Conservation (phyloP, 441 rosid genomes). For the Pelargonium myrrhifolium region DNA sequence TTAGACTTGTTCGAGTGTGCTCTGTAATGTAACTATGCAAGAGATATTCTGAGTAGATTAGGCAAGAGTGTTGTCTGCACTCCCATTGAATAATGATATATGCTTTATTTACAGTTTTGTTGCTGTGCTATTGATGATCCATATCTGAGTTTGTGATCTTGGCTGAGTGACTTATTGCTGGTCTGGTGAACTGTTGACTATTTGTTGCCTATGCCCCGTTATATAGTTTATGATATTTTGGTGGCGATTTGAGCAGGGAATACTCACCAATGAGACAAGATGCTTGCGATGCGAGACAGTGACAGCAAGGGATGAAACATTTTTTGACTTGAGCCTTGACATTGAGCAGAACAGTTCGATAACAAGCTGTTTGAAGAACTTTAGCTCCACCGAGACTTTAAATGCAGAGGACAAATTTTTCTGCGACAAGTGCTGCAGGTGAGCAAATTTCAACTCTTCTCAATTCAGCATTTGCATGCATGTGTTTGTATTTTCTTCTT, state of each 20-base stretch:
- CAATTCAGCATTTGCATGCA: constrained; percentile 2
- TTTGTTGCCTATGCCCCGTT: no score
- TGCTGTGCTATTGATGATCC: background rate
- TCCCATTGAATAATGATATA: background rate
- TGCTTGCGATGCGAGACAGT: constrained; percentile 89
- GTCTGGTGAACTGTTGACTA: background rate
- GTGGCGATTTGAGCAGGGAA: constrained; percentile 45
- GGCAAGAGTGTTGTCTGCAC: background rate
- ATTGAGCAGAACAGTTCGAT: constrained; percentile 93
- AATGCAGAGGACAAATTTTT: constrained; percentile 94
- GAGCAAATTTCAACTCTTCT: constrained; percentile 2
- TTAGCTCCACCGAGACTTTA: constrained; percentile 90
- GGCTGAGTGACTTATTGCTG: background rate
- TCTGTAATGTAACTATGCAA: background rate
- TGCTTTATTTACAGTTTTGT: background rate
- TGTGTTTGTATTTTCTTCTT: background rate
- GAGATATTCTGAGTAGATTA: background rate
- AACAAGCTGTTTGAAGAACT: constrained; percentile 92
- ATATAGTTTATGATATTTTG: no score
- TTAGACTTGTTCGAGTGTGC: background rate
- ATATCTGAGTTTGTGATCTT: background rate
- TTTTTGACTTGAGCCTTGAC: constrained; percentile 88
- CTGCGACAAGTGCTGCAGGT: constrained; percentile 99
- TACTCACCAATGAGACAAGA: constrained; percentile 90
- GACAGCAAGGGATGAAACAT: constrained; percentile 92